A percentile compares a stretch with the other conserved stretches of the same genome.
Conservation (phyloP, 495 filamentous ascomycete species). For the Elaphomyces granulatus region DNA sequence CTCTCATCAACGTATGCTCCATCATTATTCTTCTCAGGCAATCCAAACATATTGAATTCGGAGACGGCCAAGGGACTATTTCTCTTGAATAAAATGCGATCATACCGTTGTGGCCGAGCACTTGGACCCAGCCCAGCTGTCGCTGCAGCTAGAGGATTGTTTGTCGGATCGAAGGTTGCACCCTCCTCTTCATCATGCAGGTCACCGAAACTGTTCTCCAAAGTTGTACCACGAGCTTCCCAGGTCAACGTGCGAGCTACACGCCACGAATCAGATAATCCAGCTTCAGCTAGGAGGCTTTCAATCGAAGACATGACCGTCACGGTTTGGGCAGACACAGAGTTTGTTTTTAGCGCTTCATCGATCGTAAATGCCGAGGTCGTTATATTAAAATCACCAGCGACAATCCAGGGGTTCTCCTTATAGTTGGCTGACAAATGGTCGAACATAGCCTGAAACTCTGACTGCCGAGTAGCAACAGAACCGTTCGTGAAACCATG, state of each 20-base stretch:
- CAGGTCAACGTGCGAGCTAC: slow-evolving; percentile 13
- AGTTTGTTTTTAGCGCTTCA: slow-evolving; percentile 28
- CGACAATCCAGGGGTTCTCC: slow-evolving; percentile 33
- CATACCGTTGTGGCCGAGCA: slow-evolving; percentile 42
- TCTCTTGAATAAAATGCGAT: slow-evolving; percentile 37
- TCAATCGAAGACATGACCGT: slow-evolving; percentile 20
- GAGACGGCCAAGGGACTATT: too few relatives aligned
- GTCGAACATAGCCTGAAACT: slow-evolving; percentile 29
- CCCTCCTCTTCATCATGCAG: slow-evolving; percentile 37
- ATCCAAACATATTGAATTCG: slow-evolving; percentile 37
- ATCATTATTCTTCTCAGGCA: slow-evolving; percentile 9
- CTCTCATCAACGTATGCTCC: too few relatives aligned
- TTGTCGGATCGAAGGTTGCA: slow-evolving; percentile 39
- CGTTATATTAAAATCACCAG: slow-evolving; percentile 43
- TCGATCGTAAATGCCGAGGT: slow-evolving; percentile 37
- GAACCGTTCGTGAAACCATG: slow-evolving; percentile 38
- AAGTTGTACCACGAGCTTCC: slow-evolving; percentile 1
- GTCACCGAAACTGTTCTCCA: slow-evolving; percentile 7
- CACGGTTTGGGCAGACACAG: slow-evolving; percentile 26
- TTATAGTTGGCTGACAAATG: slow-evolving; percentile 23
- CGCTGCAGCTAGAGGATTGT: slow-evolving; percentile 35
- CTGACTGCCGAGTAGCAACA: slow-evolving; percentile 33
- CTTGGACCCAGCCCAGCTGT: slow-evolving; percentile 22
- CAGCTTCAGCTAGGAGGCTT: slow-evolving; percentile 14
- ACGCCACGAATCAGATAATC: slow-evolving; percentile 30